These are phyloP conservation scores for Syncephalis fuscata DNA, from an alignment of 371 early-diverging fungal genomes.

Conservation along the genomic window DNA sequence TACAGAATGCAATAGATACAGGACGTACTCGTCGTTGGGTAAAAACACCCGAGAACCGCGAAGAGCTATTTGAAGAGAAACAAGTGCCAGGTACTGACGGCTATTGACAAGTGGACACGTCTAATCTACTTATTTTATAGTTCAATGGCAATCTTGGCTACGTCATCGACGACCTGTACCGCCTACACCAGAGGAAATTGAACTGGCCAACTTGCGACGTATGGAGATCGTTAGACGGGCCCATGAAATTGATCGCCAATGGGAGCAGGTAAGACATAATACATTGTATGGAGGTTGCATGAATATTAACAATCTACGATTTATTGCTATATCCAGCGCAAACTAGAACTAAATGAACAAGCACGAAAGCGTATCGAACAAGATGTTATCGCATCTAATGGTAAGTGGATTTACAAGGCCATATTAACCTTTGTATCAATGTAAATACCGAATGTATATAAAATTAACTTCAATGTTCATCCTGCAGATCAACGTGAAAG, in stretches of 20 bases:
- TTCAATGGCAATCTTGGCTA: constrained; percentile 61
- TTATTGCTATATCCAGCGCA: neutral
- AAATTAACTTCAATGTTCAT: neutral
- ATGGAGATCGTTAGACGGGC: constrained; percentile 12
- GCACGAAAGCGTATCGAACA: neutral
- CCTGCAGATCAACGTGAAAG: neutral
- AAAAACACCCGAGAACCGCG: too few relatives aligned
- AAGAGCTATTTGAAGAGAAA: too few relatives aligned
- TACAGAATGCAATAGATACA: too few relatives aligned
- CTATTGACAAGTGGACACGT: neutral
- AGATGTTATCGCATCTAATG: neutral
- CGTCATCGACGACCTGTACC: constrained; percentile 37
- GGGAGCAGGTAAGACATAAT: constrained; percentile 9
- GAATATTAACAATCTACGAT: neutral
- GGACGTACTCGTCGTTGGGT: too few relatives aligned
- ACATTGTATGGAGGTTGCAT: neutral
- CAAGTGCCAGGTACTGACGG: too few relatives aligned
- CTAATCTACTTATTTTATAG: constrained; percentile 11
- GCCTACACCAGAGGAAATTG: constrained; percentile 30
- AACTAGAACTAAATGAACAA: neutral
- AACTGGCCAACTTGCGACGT: constrained; percentile 11
- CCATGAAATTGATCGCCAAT: constrained; percentile 13
- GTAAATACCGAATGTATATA: neutral
- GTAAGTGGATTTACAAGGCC: too few relatives aligned
- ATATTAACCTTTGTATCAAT: neutral